phyloP scores from a whole-genome alignment of 2,329 filamentous ascomycete genomes.

The Alternaria solani region DNA sequence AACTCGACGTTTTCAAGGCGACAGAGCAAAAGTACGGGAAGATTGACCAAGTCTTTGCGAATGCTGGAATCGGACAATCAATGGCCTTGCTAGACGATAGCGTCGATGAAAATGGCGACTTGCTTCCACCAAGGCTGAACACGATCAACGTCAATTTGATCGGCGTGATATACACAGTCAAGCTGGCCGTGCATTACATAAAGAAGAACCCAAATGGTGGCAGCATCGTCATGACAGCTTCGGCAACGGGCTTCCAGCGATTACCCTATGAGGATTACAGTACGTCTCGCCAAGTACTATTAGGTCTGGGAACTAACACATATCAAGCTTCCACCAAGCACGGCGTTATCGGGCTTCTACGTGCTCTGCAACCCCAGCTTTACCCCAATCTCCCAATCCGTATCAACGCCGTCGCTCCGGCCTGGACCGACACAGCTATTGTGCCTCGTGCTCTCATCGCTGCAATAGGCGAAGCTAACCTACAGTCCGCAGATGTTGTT shows the following conservation, averaged over 20 bases:
- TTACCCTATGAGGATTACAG: conserved; percentile 44
- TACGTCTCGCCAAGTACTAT: conserved; percentile 14
- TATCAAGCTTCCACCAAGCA: conserved; percentile 41
- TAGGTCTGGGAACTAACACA: conserved; percentile 10
- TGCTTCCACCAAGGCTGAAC: conserved; percentile 35
- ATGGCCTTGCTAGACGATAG: conserved; percentile 39
- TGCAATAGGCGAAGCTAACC: conserved; percentile 23
- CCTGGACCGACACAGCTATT: conserved; percentile 44
- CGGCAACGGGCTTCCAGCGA: conserved; percentile 36
- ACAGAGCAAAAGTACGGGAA: conserved; percentile 53
- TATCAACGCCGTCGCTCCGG: conserved; percentile 45
- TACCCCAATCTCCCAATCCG: conserved; percentile 38
- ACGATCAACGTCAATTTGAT: conserved; percentile 42
- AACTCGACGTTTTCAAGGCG: conserved; percentile 61
- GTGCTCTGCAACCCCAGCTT: conserved; percentile 31
- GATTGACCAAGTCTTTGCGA: conserved; percentile 58
- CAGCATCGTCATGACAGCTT: conserved; percentile 45
- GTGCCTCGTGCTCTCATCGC: conserved; percentile 21
- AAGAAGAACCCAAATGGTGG: conserved; percentile 37
- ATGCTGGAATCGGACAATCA: conserved; percentile 39
- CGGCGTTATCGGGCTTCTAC: conserved; percentile 43
- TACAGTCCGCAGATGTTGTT: conserved; percentile 36
- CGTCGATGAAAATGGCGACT: conserved; percentile 39
- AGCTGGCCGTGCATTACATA: conserved; percentile 40
- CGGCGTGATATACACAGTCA: conserved; percentile 41